Percentiles rank a stretch among this genome's conserved stretches.
These are phyloP conservation scores for Cladosporium sp. DNA, from an alignment of 2,329 filamentous ascomycete species.

Conservation along the genomic window DNA sequence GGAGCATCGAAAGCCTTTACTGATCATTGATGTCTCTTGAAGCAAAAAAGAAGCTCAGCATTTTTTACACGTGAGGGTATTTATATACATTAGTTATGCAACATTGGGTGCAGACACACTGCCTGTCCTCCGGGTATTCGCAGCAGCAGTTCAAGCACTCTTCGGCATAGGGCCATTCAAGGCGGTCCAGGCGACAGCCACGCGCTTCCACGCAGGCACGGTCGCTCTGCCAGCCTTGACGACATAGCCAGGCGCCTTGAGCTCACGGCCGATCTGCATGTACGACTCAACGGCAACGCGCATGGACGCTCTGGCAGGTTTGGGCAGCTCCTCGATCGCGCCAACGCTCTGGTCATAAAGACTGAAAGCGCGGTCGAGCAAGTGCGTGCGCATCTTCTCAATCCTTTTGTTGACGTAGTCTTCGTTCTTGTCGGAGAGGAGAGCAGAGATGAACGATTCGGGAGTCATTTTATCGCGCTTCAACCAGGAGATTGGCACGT, in stretches of 20 bases:
- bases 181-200: slow-evolving; percentile 61
- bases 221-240: slow-evolving; percentile 51
- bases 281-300: slow-evolving; percentile 73
- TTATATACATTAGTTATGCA: slow-evolving; percentile 4
- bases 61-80: slow-evolving; percentile 1
- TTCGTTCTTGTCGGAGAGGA: slow-evolving; percentile 26
- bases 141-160: neutral
- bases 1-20: too few relatives aligned
- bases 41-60: neutral
- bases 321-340: slow-evolving; percentile 64
- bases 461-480: slow-evolving; percentile 58
- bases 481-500: slow-evolving; percentile 68
- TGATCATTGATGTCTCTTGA: too few relatives aligned
- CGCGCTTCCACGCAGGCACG: slow-evolving; percentile 51
- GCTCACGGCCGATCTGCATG: slow-evolving; percentile 71
- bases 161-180: slow-evolving; percentile 40
- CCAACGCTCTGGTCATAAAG: slow-evolving; percentile 59
- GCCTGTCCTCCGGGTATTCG: neutral
- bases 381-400: slow-evolving; percentile 53
- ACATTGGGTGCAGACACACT: neutral
- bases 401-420: slow-evolving; percentile 52
- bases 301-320: slow-evolving; percentile 63
- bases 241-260: slow-evolving; percentile 51
- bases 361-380: slow-evolving; percentile 63
- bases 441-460: slow-evolving; percentile 53